Evolutionary conservation across 805 yeast species (phyloP).

Genomic region (Metschnikowia matae): DNA sequence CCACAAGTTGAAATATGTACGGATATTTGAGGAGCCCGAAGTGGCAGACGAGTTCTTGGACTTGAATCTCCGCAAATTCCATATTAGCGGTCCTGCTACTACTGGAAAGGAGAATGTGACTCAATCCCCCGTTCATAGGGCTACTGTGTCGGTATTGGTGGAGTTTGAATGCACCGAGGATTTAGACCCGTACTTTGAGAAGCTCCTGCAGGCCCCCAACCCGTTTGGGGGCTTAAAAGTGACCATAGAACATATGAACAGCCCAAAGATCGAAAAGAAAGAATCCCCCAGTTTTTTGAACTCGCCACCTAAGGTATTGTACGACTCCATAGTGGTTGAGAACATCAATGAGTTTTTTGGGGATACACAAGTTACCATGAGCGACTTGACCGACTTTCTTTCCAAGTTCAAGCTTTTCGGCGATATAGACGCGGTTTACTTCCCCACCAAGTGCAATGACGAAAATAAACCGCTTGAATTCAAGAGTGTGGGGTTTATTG

Average conservation of each 20-base stretch:
- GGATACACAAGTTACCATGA: slow-evolving; percentile 18
- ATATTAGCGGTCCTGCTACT: neutral
- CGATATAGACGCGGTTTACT: slow-evolving; percentile 46
- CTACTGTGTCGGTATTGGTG: neutral
- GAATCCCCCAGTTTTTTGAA: neutral
- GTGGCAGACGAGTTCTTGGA: neutral
- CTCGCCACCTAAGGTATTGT: slow-evolving; percentile 9
- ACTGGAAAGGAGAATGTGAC: neutral
- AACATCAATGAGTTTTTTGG: slow-evolving; percentile 54
- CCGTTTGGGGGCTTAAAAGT: neutral
- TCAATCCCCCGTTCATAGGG: neutral
- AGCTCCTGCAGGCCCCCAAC: neutral
- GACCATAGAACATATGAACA: neutral
- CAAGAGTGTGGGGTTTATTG: slow-evolving; percentile 43
- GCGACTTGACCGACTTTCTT: slow-evolving; percentile 30
- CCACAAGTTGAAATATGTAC: neutral
- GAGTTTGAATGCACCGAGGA: neutral
- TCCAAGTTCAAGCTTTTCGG: slow-evolving; percentile 45
- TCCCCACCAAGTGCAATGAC: slow-evolving; percentile 42
- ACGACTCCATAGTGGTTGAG: slow-evolving; percentile 30
- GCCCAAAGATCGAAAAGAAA: neutral
- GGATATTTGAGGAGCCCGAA: neutral
- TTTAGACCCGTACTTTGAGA: slow-evolving; percentile 1
- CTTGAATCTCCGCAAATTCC: slow-evolving; percentile 1
- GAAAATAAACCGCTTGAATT: slow-evolving; percentile 31